Conservation (phyloP, 305 asterid genomes). For the Plantago rigida region DNA sequence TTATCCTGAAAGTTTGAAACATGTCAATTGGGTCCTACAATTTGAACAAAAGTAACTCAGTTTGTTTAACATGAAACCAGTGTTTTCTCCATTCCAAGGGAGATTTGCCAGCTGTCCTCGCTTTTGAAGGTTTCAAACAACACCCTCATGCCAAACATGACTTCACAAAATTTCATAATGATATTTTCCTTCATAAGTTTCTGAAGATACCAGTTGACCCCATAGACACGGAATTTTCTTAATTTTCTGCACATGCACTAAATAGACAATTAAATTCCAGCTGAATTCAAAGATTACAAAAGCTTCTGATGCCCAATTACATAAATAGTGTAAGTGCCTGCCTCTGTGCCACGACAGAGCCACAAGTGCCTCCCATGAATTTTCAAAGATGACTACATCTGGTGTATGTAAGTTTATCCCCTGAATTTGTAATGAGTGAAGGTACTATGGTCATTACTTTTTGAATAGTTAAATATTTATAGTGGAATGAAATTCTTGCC, state of each 20-base stretch:
- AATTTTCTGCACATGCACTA: no score
- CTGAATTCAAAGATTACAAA: no score
- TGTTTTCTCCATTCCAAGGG: constrained; percentile 5
- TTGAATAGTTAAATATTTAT: no score
- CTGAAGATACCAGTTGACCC: background rate
- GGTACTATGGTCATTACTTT: no score
- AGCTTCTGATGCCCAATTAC: no score
- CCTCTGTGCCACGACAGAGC: no score
- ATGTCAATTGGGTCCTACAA: constrained; percentile 23
- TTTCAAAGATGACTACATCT: no score
- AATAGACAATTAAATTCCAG: no score
- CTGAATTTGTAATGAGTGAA: no score
- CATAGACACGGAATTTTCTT: no score
- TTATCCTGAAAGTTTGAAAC: constrained; percentile 46
- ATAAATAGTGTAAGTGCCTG: background rate
- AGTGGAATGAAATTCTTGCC: no score
- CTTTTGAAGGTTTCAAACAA: constrained; percentile 14
- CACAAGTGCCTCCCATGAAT: no score
- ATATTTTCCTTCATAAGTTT: background rate
- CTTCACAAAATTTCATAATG: background rate
- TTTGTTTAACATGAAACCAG: constrained; percentile 10
- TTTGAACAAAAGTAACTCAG: constrained; percentile 15
- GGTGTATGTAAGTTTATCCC: background rate
- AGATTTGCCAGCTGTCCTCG: constrained; percentile 6
- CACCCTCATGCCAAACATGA: constrained; percentile 9